Evolutionary conservation across 2,329 filamentous ascomycete species (phyloP).

Genomic region (Aspergillus uvarum): DNA sequence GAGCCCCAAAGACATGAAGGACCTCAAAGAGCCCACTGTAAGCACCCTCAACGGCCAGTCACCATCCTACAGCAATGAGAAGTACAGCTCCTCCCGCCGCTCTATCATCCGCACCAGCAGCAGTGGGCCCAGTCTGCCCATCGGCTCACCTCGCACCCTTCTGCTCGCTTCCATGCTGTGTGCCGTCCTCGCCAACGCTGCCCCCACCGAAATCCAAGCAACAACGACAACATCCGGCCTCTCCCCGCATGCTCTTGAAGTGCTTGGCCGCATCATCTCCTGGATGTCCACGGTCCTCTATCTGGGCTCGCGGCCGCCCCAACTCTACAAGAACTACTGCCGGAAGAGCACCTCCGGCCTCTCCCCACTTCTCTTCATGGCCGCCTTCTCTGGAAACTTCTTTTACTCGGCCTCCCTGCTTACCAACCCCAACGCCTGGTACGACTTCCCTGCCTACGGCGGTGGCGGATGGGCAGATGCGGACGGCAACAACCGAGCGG

Average conservation of each 20-base stretch:
- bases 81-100: constrained; percentile 29
- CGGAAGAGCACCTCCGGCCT: constrained; percentile 65
- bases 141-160: constrained; percentile 45
- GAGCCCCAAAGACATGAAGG: constrained; percentile 30
- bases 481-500: constrained; percentile 53
- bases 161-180: constrained; percentile 47
- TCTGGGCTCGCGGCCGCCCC: constrained; percentile 60
- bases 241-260: constrained; percentile 38
- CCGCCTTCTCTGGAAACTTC: constrained; percentile 66
- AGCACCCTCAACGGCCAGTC: constrained; percentile 24
- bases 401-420: constrained; percentile 65
- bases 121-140: constrained; percentile 28
- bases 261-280: constrained; percentile 53
- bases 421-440: constrained; percentile 65
- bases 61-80: constrained; percentile 38
- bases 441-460: constrained; percentile 56
- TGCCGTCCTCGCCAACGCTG: constrained; percentile 44
- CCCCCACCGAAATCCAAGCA: constrained; percentile 30
- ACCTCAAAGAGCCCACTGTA: constrained; percentile 24
- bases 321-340: constrained; percentile 64
- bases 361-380: constrained; percentile 62
- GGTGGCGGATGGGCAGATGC: constrained; percentile 60
- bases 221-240: constrained; percentile 12
- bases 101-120: constrained; percentile 28
- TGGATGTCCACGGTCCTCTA: constrained; percentile 60